Base-by-base conservation (phyloP, 129 eudicot genomes). In the Helichrysum umbraculigerum region DNA sequence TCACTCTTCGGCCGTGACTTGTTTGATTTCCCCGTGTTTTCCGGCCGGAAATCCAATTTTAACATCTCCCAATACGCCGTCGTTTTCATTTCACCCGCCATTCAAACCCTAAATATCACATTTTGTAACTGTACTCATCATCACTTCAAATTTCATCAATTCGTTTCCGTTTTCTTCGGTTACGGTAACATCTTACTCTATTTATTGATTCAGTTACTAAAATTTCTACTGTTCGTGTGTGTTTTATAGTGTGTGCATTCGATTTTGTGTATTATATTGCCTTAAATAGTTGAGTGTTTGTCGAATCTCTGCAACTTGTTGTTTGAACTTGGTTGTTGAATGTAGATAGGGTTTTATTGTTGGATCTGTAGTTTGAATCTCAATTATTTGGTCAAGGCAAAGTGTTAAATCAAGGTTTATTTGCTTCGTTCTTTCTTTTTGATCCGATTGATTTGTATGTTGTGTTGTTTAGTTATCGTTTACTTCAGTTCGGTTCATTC, bases 41-140 rank as follows among this genome's bases (percentile, higher is more conserved):
- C 83, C 87, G 84, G 86, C 89, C 84, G 79, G 79, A 62, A 35
- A 66, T 52, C 30, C 68, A 57, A 14, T 47, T 57, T 21, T 7
- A 25, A 57, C 44, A 19, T 51, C 30, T 66, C 63, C 76, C 66
- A 54, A 54, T 4, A 54, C 60, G 37, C 54, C 74, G 78, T 73
- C 47, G 79, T 50, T 19, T 76, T 56, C 58, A 0, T 12, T 41
- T 41, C 47, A 41, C 47, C 74, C 70, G 75, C 51, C 64, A 59
- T 71, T 47, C 47, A 34, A 69, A 65, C 75, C 73, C 78, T 70
- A 44, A 16, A 21, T 7, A 30, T 50, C 66, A 72, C 77, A 50
- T 70, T 71, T 30, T 29, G 34, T 3, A 34, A n/a, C 15, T 57
- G 70, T 19, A 70, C 62, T 57, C 62, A 19, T 60, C 51, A 61